Evolutionary conservation across 2,329 filamentous ascomycete species (phyloP), one percentile per base, ranked within the genome.

Genomic region (Phaeosphaeriaceae sp.): DNA sequence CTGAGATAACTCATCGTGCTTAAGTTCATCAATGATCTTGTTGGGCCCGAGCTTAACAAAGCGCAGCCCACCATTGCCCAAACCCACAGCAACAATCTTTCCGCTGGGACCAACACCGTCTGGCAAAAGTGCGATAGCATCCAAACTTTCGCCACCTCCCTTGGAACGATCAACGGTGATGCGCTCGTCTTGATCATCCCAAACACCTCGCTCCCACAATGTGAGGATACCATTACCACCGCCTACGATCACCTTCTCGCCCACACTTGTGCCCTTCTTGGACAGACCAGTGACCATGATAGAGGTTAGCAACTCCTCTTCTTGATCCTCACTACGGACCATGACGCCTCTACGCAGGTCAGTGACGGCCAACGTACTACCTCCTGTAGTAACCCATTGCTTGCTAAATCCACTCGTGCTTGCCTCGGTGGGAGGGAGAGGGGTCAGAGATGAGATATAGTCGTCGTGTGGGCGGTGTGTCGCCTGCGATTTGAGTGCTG

Each of bases 111-210:
- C 86, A 33, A 92, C 78, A 15, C 83, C 84, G 28, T 88, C 84
- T 0, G 92, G 91, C 15, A 94, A 78, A 43, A 88, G 74, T 1
- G 84, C 81, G 52, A 97, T 78, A n/a, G 86, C 83, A 66, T 97
- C 93, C 34, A 97, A 76, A 51, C 89, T 90, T 71, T 95, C 92
- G 36, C 84, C 90, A 7, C 85, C 87, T 16, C 80, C 82, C 8
- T 79, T 75, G 17, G 76, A 77, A 21, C 76, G 73, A 58, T 91
- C 87, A 7, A 97, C 85, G 40, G 89, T 85, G 63, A 97, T 89
- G 43, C 92, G 84, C 75, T 96, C 92, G 61, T 95, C 90, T 71
- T 96, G 91, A 71, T 97, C 93, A 66, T 96, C 92, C 93, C 94
- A 97, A 1, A 89, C 85, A 1, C 93, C 93, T 60, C 88, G 88